Evolutionary conservation across 2,329 filamentous ascomycete species (phyloP), one percentile per base, ranked within the genome.

Genomic region (Penicillium sp.): DNA sequence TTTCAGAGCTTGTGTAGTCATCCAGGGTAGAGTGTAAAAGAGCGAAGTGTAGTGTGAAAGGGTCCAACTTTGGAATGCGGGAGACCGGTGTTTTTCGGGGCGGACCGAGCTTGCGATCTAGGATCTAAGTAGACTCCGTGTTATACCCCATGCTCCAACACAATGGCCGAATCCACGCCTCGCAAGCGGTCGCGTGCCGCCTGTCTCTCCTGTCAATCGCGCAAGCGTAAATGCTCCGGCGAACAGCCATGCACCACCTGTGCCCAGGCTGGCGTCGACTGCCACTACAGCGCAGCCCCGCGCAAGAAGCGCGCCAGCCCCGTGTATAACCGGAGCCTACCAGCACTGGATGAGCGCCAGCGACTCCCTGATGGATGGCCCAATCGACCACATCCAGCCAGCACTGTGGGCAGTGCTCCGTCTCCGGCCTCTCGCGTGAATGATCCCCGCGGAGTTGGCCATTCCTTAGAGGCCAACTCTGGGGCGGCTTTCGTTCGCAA

Each of bases 191-290:
- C 77, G 22, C 73, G 72, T 35, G 53, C 76, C 8, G 78, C 77
- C 20, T 81, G 78, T 57, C 69, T 77, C 50, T 76, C 78, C 16
- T 83, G 81, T 50, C 74, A 81, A 31, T 73, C 81, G 11, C 75
- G 80, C 44, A 83, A 83, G 63, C 74, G 81, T 41, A 79, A 80
- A 66, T 83, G 81, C 57, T 78, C 82, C 54, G 80, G 80, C 11
- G 69, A 68, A 5, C 68, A 74, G 36, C 81, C 81, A 0, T 83
- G 81, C 61, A 73, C 72, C 43, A 79, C 78, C 30, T 83, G 81
- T 62, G 68, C 74, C 0, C 74, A 79, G 28, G 81, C 79, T 53
- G 80, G 81, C 35, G 80, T 80, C 49, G 75, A 79, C 14, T 83
- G 80, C 60, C 70, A 69, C 50, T 83, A 81, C 62, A 71, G 71